phyloP scores from a whole-genome alignment of 768 basidiomycete genomes.

The Mycena pura region DNA sequence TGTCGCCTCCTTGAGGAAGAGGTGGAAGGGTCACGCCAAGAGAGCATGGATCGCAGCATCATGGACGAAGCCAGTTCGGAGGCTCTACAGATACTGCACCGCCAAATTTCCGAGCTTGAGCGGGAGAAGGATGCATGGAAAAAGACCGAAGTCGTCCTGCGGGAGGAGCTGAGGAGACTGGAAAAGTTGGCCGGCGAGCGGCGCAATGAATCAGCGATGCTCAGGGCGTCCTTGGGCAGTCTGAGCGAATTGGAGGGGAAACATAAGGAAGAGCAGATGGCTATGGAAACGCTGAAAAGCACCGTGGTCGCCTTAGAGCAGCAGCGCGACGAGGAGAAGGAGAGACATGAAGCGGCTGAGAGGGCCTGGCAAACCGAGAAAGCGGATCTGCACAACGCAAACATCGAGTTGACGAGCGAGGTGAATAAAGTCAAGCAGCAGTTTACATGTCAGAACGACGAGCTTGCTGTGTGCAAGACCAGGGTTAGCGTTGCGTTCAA shows the following conservation, averaged over 20 bases:
- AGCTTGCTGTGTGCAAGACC: constrained; percentile 54
- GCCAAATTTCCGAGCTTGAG: constrained; percentile 77
- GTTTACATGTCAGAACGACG: constrained; percentile 50
- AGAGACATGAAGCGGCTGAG: constrained; percentile 49
- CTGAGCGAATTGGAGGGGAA: constrained; percentile 62
- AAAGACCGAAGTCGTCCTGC: constrained; percentile 49
- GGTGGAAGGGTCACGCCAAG: constrained; percentile 83
- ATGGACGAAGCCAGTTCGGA: constrained; percentile 86
- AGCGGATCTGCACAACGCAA: constrained; percentile 51
- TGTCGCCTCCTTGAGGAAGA: constrained; percentile 81
- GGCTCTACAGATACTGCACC: constrained; percentile 81
- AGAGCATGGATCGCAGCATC: constrained; percentile 80
- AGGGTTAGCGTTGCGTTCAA: constrained; percentile 75
- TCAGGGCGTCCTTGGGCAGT: constrained; percentile 52
- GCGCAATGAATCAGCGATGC: constrained; percentile 47
- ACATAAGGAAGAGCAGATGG: constrained; percentile 50
- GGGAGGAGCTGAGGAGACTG: constrained; percentile 56
- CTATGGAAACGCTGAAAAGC: constrained; percentile 49
- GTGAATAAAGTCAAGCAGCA: constrained; percentile 46
- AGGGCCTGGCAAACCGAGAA: constrained; percentile 59
- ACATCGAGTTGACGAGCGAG: constrained; percentile 48
- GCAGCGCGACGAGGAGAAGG: constrained; percentile 47
- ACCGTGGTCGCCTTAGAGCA: constrained; percentile 49
- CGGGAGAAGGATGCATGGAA: constrained; percentile 62
- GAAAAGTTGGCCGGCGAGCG: constrained; percentile 55